phyloP scores from a whole-genome alignment of 202 grass and related monocot genomes.

The Panicum hallii region DNA sequence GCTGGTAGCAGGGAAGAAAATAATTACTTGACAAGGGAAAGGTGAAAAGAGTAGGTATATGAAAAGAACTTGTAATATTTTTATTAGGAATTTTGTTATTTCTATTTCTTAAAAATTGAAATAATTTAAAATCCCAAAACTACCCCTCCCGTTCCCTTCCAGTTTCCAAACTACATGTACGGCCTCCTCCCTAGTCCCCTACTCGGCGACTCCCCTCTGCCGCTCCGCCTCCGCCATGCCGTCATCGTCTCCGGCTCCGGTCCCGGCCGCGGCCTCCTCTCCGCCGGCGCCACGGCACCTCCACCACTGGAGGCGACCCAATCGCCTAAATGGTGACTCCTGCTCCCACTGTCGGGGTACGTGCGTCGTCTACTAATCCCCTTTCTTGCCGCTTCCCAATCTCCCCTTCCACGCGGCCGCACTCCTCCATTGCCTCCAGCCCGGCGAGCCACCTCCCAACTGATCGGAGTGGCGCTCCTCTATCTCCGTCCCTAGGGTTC shows the following conservation, averaged over 20 bases:
- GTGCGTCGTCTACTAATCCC: not conserved
- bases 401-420: not conserved
- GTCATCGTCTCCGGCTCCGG: conserved; percentile 12
- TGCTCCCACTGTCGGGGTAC: conserved; percentile 71
- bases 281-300: not conserved
- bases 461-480: conserved; percentile 25
- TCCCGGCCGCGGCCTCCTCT: conserved; percentile 9
- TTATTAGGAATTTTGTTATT: not conserved
- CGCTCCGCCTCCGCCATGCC: conserved; percentile 20
- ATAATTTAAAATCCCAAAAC: not conserved
- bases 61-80: not conserved
- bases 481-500: conserved; percentile 37
- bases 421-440: not conserved
- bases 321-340: conserved; percentile 60
- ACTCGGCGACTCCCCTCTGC: not conserved
- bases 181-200: not conserved
- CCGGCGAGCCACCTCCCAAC: not conserved
- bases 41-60: not conserved
- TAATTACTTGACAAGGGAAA: not conserved
- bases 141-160: conserved; percentile 1
- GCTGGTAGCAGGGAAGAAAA: no score
- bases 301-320: not conserved
- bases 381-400: conserved; percentile 8
- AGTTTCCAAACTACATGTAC: conserved; percentile 1
- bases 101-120: not conserved